Percentiles rank a stretch among this genome's conserved stretches.
Conservation (phyloP, 352 stramenopile genomes). For the Phytophthora litchii region DNA sequence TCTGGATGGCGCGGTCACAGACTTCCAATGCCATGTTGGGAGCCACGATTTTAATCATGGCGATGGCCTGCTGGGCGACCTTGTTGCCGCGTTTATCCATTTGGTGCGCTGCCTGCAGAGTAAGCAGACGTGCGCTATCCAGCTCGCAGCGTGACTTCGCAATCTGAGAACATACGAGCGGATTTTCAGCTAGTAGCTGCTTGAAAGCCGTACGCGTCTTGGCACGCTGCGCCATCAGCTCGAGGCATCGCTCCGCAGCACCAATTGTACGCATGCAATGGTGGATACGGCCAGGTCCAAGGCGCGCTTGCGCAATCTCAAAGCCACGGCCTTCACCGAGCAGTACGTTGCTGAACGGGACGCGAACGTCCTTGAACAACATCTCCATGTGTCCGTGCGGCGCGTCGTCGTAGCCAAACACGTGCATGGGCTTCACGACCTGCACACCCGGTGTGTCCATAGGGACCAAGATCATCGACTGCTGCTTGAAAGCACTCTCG, state of each 20-base stretch:
- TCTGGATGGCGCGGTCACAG: constrained; percentile 91
- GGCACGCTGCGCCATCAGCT: constrained; percentile 87
- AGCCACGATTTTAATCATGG: constrained; percentile 97
- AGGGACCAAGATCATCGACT: constrained; percentile 93
- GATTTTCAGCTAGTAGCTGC: constrained; percentile 90
- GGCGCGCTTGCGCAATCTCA: constrained; percentile 90
- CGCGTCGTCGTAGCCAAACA: constrained; percentile 98
- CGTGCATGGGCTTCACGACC: constrained; percentile 86
- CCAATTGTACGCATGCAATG: constrained; percentile 98
- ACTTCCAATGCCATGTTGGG: constrained; percentile 91
- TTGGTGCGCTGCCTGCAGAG: constrained; percentile 89
- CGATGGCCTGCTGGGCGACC: constrained; percentile 91
- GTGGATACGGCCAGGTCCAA: constrained; percentile 97
- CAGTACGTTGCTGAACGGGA: constrained; percentile 91
- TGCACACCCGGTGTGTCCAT: constrained; percentile 92
- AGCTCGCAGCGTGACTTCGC: constrained; percentile 84
- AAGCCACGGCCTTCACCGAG: constrained; percentile 87
- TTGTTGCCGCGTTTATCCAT: constrained; percentile 89
- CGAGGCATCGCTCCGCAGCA: constrained; percentile 85
- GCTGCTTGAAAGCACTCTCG: constrained; percentile 63
- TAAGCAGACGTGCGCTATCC: constrained; percentile 86
- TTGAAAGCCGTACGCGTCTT: constrained; percentile 95
- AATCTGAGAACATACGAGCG: constrained; percentile 83
- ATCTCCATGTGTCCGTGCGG: constrained; percentile 96
- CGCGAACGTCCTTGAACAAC: constrained; percentile 93